Percentiles rank a stretch among this genome's conserved stretches.
Conservation (phyloP, 2,329 filamentous ascomycete genomes). For the Cladosporium sp. region DNA sequence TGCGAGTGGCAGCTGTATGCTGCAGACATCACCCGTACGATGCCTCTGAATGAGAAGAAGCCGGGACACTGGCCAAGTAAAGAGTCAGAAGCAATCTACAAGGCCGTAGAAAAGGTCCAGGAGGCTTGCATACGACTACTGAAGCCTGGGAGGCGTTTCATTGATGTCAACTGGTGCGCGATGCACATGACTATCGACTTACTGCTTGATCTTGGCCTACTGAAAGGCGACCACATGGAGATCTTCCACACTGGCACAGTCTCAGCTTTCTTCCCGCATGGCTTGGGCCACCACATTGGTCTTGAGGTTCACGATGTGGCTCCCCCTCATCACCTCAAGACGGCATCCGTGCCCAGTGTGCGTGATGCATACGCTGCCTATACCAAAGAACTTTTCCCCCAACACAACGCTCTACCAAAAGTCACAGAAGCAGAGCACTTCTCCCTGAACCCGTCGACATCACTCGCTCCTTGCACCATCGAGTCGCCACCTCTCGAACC, state of each 20-base stretch:
- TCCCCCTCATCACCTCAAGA: conserved; percentile 28
- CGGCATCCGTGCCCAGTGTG: not conserved
- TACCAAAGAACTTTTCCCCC: not conserved
- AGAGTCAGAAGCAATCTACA: conserved; percentile 70
- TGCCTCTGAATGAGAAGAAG: conserved; percentile 58
- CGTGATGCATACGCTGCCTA: not conserved
- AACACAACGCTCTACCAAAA: not conserved
- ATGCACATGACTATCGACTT: conserved; percentile 79
- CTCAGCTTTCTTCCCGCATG: conserved; percentile 47
- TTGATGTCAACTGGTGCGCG: conserved; percentile 71
- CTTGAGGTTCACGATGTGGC: conserved; percentile 47
- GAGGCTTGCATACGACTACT: conserved; percentile 67
- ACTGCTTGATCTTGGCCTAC: conserved; percentile 68
- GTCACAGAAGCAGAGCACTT: conserved; percentile 1
- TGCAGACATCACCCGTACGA: conserved; percentile 83
- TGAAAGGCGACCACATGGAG: conserved; percentile 55
- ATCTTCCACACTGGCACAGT: conserved; percentile 41
- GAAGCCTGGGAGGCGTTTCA: conserved; percentile 72
- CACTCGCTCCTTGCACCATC: not conserved
- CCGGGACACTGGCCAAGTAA: conserved; percentile 59
- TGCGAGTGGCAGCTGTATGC: conserved; percentile 84
- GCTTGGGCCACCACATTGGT: conserved; percentile 47
- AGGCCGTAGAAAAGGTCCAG: conserved; percentile 81
- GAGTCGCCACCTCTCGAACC: conserved; percentile 38
- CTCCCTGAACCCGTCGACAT: not conserved